Evolutionary conservation across 345 rosid species (phyloP), one percentile per base, ranked within the genome.

Genomic region (Mercurialis annua): DNA sequence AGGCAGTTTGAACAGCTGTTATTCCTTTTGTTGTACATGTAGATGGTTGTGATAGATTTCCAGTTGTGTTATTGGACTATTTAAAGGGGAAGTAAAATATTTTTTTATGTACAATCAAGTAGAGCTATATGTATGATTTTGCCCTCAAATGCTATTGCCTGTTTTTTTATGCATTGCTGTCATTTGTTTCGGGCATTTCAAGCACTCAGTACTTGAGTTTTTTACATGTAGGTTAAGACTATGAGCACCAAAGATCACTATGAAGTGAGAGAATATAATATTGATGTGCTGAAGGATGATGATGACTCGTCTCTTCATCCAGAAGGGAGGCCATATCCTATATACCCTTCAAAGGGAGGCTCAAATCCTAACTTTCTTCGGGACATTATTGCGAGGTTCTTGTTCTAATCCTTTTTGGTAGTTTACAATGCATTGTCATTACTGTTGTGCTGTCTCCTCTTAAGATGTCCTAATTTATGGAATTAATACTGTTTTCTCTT

Each of bases 331-430:
- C 96, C 95, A 31, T 89, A 89, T 82, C 95, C 96, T 70, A 94
- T 94, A 60, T 91, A 94, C 81, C 95, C 97, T 66, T 86, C 96
- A 58, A 94, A 91, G 81, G 95, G 99, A 69, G 91, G 91, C 73
- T 71, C 86, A 80, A 82, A 79, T 65, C 84, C 97, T 49, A 74
- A 77, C 69, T 80, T 86, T 77, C 82, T 94, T 44, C 72, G 91
- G 77, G 83, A 85, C 58, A 73, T 74, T 74, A 85, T 94, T 71
- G 74, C 81, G 76, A 86, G 92, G 99, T 91, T 64, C 31, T 80
- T 79, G 48, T 30, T 56, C 51, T 21, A 17, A 20, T 24, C 24
- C 42, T 43, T 69, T 38, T 64, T 40, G 20, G 64, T 21, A 29
- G 16, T 9, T 50, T 36, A 12, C 6, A n/a, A 5, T 34, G 33